Percentiles rank a stretch among this genome's conserved stretches.
These are phyloP conservation scores for Cylindrotheca fusiformis DNA, from an alignment of 108 stramenopile genomes.

Conservation along the genomic window DNA sequence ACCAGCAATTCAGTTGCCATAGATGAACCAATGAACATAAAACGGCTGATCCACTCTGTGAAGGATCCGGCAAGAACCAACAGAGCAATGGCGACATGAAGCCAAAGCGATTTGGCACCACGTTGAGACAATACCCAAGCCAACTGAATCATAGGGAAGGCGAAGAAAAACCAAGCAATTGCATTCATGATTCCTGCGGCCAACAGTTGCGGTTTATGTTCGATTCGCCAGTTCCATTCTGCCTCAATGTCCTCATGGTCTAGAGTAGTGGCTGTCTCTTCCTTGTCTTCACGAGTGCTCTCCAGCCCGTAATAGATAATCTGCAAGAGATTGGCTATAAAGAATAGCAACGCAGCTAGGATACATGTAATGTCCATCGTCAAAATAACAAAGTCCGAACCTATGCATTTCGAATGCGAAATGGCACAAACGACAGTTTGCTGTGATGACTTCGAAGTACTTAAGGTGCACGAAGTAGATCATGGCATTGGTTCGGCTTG, in stretches of 20 bases:
- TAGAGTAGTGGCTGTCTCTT: slow-evolving; percentile 33
- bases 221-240: slow-evolving; percentile 38
- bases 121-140: slow-evolving; percentile 61
- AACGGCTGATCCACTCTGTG: slow-evolving; percentile 55
- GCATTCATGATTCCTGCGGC: slow-evolving; percentile 35
- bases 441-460: too few species aligned
- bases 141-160: slow-evolving; percentile 61
- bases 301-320: slow-evolving; percentile 14
- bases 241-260: slow-evolving; percentile 56
- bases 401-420: too few species aligned
- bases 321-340: slow-evolving; percentile 10
- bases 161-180: slow-evolving; percentile 66
- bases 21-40: slow-evolving; percentile 54
- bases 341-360: slow-evolving; percentile 21
- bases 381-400: too few species aligned
- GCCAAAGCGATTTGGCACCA: slow-evolving; percentile 43
- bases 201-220: slow-evolving; percentile 16
- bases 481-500: too few species aligned
- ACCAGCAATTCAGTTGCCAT: slow-evolving; percentile 52
- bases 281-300: slow-evolving; percentile 3
- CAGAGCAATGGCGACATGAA: slow-evolving; percentile 51
- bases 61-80: slow-evolving; percentile 57
- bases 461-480: too few species aligned
- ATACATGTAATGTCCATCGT: slow-evolving; percentile 24
- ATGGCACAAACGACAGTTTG: too few species aligned